A percentile compares a stretch with the other conserved stretches of the same genome.
phyloP scores from a whole-genome alignment of 371 early-diverging fungal genomes.

The Mucor sp. region DNA sequence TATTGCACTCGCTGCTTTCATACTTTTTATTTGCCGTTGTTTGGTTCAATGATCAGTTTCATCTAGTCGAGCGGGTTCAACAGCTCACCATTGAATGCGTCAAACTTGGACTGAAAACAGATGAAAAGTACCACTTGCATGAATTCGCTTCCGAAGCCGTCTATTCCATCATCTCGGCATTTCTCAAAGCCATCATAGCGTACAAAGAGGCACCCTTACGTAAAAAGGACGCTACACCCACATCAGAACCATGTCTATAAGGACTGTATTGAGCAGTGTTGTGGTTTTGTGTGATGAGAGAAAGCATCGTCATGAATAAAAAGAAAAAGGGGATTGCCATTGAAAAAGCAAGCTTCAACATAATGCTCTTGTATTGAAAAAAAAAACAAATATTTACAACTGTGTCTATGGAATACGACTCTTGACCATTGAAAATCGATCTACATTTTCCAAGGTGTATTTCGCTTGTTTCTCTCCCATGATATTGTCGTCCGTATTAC shows the following conservation, averaged over 20 bases:
- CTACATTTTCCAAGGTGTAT: slow-evolving; percentile 81
- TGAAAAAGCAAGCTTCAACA: too few relatives aligned
- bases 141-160: slow-evolving; percentile 59
- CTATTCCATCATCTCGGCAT: slow-evolving; percentile 54
- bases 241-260: neutral
- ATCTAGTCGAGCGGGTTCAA: slow-evolving; percentile 54
- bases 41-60: slow-evolving; percentile 55
- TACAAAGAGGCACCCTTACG: slow-evolving; percentile 57
- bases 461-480: slow-evolving; percentile 43
- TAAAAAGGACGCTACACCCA: neutral
- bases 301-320: neutral
- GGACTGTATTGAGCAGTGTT: too few relatives aligned
- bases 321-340: too few relatives aligned
- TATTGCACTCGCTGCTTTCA: slow-evolving; percentile 39
- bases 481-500: slow-evolving; percentile 45
- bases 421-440: slow-evolving; percentile 89
- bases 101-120: slow-evolving; percentile 53
- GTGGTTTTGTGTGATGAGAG: too few relatives aligned
- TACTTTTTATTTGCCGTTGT: slow-evolving; percentile 49
- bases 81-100: slow-evolving; percentile 50
- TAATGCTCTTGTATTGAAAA: too few relatives aligned
- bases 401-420: slow-evolving; percentile 77
- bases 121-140: slow-evolving; percentile 65
- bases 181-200: slow-evolving; percentile 63
- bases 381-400: neutral